Evolutionary conservation across 164 flowering plant genomes (phyloP).

Genomic region (Chimonanthus salicifolius): DNA sequence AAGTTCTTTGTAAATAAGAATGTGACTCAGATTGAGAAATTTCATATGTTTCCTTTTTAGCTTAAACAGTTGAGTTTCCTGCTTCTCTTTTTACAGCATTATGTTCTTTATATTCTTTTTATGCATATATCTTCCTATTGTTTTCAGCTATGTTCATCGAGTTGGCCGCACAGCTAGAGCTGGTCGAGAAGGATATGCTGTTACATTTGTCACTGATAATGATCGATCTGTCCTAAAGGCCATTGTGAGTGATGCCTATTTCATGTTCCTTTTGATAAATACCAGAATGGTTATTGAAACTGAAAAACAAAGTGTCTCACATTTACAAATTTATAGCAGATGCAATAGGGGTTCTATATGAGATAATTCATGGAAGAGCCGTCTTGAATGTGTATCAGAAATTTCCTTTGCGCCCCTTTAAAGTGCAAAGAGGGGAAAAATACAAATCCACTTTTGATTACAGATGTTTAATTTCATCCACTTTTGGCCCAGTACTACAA

Average conservation of each 20-base stretch:
- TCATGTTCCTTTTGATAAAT: too few species aligned
- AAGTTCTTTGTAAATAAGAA: neutral
- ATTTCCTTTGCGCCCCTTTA: neutral
- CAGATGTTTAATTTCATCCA: neutral
- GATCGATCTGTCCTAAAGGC: conserved; percentile 81
- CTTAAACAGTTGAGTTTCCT: neutral
- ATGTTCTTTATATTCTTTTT: neutral
- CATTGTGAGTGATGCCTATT: conserved; percentile 49
- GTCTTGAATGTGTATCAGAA: neutral
- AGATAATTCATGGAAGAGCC: neutral
- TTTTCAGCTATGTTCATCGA: conserved; percentile 82
- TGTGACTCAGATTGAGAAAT: neutral
- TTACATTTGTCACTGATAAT: conserved; percentile 87
- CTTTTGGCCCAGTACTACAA: neutral
- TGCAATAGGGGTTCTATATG: neutral
- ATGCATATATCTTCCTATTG: conserved; percentile 1
- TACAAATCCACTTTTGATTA: neutral
- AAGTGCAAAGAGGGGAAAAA: neutral
- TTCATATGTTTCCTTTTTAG: neutral
- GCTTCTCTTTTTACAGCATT: too few species aligned
- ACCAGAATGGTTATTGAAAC: neutral
- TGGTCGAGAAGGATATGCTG: conserved; percentile 96
- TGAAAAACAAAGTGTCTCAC: too few species aligned
- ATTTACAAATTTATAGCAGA: too few species aligned
- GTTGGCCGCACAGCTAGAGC: conserved; percentile 99